Evolutionary conservation across 192 early-diverging fungal species (phyloP).

Genomic region (Coemansia sp.): DNA sequence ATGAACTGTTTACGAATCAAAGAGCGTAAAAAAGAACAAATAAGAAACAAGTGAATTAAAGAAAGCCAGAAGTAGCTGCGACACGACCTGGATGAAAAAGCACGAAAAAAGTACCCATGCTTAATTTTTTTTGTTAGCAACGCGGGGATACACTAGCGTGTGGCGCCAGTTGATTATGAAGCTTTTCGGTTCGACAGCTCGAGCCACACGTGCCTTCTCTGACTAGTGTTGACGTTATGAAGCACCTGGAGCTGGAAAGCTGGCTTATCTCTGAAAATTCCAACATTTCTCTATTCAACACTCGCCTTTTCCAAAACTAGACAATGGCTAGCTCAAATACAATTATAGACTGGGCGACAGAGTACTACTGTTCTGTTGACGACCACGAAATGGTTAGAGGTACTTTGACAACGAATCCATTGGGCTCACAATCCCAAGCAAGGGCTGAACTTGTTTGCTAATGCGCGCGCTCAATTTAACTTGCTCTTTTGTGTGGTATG

Average conservation of each 20-base stretch:
- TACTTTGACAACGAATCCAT: background rate
- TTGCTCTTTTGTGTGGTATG: background rate
- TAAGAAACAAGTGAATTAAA: background rate
- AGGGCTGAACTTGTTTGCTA: background rate
- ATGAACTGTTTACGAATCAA: conserved; percentile 12
- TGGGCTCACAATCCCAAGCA: background rate
- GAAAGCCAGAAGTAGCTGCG: background rate
- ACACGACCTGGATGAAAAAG: background rate
- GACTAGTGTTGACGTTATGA: background rate
- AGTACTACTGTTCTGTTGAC: conserved; percentile 35
- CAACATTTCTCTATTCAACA: background rate
- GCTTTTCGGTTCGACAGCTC: background rate
- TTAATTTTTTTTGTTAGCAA: background rate
- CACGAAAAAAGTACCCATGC: background rate
- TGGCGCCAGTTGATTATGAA: background rate
- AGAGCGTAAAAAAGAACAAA: background rate
- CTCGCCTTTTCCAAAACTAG: background rate
- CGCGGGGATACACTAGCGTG: background rate
- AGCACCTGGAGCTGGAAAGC: too few relatives aligned
- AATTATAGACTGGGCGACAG: conserved; percentile 40
- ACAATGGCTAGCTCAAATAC: background rate
- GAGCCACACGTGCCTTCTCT: background rate
- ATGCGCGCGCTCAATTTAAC: background rate
- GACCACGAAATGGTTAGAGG: conserved; percentile 28
- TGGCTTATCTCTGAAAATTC: too few relatives aligned